Evolutionary conservation across 2,329 filamentous ascomycete genomes (phyloP), one percentile per base, ranked within the genome.

Genomic region (Aspergillus carbonarius): DNA sequence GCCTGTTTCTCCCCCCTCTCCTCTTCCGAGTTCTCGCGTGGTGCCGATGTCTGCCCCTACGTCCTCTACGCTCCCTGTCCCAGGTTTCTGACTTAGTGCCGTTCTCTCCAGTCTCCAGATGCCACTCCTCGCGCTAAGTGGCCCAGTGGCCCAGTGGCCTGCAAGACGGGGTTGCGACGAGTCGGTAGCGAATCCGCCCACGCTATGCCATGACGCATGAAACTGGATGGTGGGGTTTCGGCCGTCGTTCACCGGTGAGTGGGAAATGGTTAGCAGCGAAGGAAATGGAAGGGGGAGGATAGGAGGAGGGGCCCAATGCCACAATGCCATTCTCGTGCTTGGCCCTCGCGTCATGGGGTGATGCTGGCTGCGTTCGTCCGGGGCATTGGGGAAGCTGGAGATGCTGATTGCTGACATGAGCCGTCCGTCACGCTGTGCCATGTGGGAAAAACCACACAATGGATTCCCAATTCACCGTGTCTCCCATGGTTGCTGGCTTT

Each of bases 131-230:
- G 15, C 44, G 17, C 44, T 48, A 48, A 30, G 20, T 25, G 42
- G 44, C n/a, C 23, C 25, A 30, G 20, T 25, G 42, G 44, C n/a
- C 23, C 25, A 47, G 44, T 35, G 17, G 37, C 44, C 51, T 51
- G 51, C 37, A 59, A 32, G 47, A 49, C 37, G 39, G 49, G 53
- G 40, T 57, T 57, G 54, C 17, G 40, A 35, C 30, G 51, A 57
- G 52, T 34, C 47, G 34, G 53, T 44, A 60, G 59, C 57, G 55
- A 61, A 57, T 50, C 53, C 49, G 49, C 56, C 54, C 23, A 34
- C 47, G 46, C 56, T 55, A 55, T 58, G 54, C 58, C 50, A 66
- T 72, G 70, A 72, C 69, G 68, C 62, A 63, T 63, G 65, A 65
- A 63, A 64, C 63, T 32, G 34, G 50, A 57, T 62, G 63, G 63